A percentile compares a stretch with the other conserved stretches of the same genome.
phyloP scores from a whole-genome alignment of 139 green algal species.

The Volvox africanus region DNA sequence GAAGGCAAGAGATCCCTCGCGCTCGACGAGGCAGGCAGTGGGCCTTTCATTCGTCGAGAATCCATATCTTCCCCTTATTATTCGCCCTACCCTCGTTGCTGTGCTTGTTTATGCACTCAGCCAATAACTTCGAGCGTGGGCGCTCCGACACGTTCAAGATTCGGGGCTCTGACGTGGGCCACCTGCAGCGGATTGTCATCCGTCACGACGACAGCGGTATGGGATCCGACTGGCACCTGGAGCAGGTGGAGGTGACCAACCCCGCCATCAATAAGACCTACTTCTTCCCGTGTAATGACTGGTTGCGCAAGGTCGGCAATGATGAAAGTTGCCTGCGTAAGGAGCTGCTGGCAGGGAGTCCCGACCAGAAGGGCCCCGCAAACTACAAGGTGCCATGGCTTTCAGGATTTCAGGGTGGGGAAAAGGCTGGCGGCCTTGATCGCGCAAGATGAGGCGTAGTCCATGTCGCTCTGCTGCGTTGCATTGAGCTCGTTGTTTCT shows the following conservation, averaged over 20 bases:
- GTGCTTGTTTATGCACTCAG: not conserved
- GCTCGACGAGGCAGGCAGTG: too few species aligned
- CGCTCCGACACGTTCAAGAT: constrained; percentile 61
- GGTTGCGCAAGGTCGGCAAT: constrained; percentile 59
- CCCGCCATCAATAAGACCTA: constrained; percentile 47
- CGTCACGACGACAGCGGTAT: constrained; percentile 55
- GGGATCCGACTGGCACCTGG: constrained; percentile 57
- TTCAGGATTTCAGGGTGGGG: too few species aligned
- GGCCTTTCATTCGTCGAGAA: too few species aligned
- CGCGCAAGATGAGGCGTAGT: too few species aligned
- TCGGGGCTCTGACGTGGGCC: constrained; percentile 48
- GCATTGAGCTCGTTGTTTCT: too few species aligned
- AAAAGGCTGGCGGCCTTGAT: too few species aligned
- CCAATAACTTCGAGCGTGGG: constrained; percentile 72
- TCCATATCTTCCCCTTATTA: too few species aligned
- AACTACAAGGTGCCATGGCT: constrained; percentile 56
- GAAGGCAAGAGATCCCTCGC: too few species aligned
- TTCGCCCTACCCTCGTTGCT: too few species aligned
- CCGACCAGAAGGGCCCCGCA: constrained; percentile 53
- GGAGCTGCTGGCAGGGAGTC: constrained; percentile 51
- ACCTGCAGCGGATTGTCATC: constrained; percentile 55
- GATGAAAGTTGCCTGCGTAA: constrained; percentile 51
- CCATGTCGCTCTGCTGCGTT: too few species aligned
- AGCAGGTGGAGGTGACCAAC: constrained; percentile 65
- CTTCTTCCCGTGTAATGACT: constrained; percentile 67